Evolutionary conservation across 805 yeast genomes (phyloP), one percentile per base, ranked within the genome.

Genomic region (Suhomyces xylopsoci): DNA sequence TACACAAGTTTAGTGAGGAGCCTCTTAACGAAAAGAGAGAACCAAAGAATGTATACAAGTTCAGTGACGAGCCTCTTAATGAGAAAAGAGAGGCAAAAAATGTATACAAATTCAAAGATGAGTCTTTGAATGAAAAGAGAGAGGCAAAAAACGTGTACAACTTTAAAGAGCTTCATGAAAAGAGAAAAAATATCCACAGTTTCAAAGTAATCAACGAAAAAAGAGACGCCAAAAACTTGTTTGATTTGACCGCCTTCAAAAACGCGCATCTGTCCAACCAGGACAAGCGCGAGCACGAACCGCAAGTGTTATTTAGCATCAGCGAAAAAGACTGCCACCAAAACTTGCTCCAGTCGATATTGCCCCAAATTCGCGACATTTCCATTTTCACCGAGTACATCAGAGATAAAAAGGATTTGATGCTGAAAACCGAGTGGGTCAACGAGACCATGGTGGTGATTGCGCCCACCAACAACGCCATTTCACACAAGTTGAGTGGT

Each of bases 381-480:
- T 76, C 86, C 14, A 77, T 88, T 7, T 86, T 89, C 65, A 78
- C 90, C 2, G 80, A 84, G 1, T 88, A 88, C 63, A 69, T 87
- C n/a, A 78, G 96, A 54, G 88, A 87, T 59, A 76, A 82, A 62
- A 69, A 77, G 14, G 78, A 73, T 10, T 62, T 86, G 25, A 76
- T 80, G 26, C 52, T 62, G 17, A 75, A 78, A 55, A 78, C 87
- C 56, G 83, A 79, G 53, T 67, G 74, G 53, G 65, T 69, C 14
- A 58, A 64, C n/a, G 68, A 71, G 28, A 60, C 74, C 70, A 51
- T 80, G 57, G 68, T 88, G 20, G 78, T 90, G 6, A 79, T 90
- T 61, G 89, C 96, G 2, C 96, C 96, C 7, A 73, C 82, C 2
- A 82, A 90, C 62, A 67, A 66, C 10, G 92, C 90, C 3, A 61